A percentile compares a stretch with the other conserved stretches of the same genome.
Conservation (phyloP, 805 yeast species). For the Wickerhamomyces ciferrii region DNA sequence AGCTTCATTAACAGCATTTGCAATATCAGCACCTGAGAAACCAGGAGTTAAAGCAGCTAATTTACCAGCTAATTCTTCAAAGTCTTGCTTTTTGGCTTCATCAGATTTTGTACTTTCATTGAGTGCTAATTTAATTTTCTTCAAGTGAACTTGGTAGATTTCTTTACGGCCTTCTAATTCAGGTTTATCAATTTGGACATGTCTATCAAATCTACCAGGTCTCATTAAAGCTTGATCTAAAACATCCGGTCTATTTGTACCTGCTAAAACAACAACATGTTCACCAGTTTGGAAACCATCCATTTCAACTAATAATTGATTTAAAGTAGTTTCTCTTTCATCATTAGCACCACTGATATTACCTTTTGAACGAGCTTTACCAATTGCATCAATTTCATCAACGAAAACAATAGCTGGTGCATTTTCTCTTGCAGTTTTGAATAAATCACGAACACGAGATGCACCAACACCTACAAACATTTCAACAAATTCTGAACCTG, state of each 20-base stretch:
- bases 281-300: slow-evolving; percentile 88
- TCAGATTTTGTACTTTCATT: slow-evolving; percentile 34
- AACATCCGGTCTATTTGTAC: slow-evolving; percentile 91
- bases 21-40: slow-evolving; percentile 94
- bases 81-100: slow-evolving; percentile 26
- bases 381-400: slow-evolving; percentile 95
- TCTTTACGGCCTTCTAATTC: slow-evolving; percentile 86
- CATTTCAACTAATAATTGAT: slow-evolving; percentile 92
- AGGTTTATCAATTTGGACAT: slow-evolving; percentile 80
- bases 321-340: slow-evolving; percentile 89
- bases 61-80: slow-evolving; percentile 67
- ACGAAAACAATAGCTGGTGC: slow-evolving; percentile 90
- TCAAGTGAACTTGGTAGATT: slow-evolving; percentile 76
- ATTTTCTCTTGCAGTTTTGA: slow-evolving; percentile 82
- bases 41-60: slow-evolving; percentile 93
- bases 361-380: slow-evolving; percentile 75
- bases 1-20: slow-evolving; percentile 91
- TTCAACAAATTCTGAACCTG: slow-evolving; percentile 94
- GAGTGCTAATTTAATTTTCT: slow-evolving; percentile 45
- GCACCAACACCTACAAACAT: slow-evolving; percentile 98
- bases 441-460: slow-evolving; percentile 86
- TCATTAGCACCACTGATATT: slow-evolving; percentile 79
- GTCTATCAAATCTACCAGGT: slow-evolving; percentile 94
- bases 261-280: slow-evolving; percentile 91
- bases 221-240: slow-evolving; percentile 85